Percentiles rank a stretch among this genome's conserved stretches.
Conservation (phyloP, 2,329 filamentous ascomycete genomes). For the Cordyceps javanica region DNA sequence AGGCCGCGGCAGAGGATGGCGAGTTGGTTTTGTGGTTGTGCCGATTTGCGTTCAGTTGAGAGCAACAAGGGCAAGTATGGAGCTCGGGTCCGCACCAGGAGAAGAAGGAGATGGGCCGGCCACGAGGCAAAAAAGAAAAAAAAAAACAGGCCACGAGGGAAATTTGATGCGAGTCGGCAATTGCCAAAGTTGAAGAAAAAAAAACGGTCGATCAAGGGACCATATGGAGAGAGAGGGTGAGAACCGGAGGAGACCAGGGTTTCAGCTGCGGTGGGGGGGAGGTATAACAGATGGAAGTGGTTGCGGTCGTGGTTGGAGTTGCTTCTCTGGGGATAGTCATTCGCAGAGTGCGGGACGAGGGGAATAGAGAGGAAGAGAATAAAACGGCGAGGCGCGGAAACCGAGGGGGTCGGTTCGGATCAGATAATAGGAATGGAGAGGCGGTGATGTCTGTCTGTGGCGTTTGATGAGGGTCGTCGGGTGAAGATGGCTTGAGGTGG, state of each 20-base stretch:
- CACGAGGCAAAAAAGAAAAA: too few relatives aligned
- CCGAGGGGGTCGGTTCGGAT: constrained; percentile 9
- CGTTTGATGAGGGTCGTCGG: neutral
- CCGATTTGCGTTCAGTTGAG: neutral
- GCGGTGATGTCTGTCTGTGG: neutral
- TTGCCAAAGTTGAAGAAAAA: neutral
- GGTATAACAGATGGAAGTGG: too few relatives aligned
- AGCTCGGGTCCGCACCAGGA: neutral
- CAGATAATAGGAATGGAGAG: neutral
- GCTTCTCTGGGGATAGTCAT: neutral
- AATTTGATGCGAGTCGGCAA: neutral
- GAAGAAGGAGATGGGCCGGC: neutral
- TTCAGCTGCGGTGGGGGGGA: constrained; percentile 1
- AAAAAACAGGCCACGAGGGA: neutral
- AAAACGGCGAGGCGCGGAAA: neutral
- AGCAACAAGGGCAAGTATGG: neutral
- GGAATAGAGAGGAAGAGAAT: neutral
- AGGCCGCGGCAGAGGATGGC: neutral
- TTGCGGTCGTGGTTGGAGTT: neutral
- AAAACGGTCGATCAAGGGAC: neutral
- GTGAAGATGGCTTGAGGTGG: neutral
- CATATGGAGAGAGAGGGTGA: neutral
- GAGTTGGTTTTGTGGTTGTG: neutral
- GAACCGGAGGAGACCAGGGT: neutral
- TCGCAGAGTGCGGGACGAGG: neutral